phyloP scores from a whole-genome alignment of 1,139 yeast species.

The Schwanniomyces etchellsii region DNA sequence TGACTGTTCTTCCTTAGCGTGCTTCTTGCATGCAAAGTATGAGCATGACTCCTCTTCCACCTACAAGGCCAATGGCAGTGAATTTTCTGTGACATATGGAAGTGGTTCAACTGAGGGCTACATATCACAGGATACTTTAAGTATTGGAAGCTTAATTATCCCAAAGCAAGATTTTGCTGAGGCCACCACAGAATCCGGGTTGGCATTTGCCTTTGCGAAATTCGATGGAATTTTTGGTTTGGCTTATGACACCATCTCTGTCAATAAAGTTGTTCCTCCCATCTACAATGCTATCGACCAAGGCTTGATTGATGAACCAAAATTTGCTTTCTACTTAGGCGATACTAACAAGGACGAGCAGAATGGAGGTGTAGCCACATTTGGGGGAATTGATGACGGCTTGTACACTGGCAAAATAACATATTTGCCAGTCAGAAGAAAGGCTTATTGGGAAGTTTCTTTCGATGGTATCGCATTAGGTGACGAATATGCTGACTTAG shows the following conservation, averaged over 20 bases:
- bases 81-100: slow-evolving; percentile 83
- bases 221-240: slow-evolving; percentile 96
- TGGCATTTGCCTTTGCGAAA: slow-evolving; percentile 96
- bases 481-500: slow-evolving; percentile 79
- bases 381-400: slow-evolving; percentile 85
- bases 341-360: slow-evolving; percentile 59
- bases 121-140: slow-evolving; percentile 76
- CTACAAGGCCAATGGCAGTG: slow-evolving; percentile 80
- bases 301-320: slow-evolving; percentile 76
- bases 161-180: slow-evolving; percentile 92
- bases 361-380: slow-evolving; percentile 86
- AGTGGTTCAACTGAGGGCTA: slow-evolving; percentile 90
- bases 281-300: slow-evolving; percentile 79
- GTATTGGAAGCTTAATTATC: slow-evolving; percentile 78
- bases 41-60: slow-evolving; percentile 76
- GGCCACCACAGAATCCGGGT: slow-evolving; percentile 94
- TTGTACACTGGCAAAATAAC: slow-evolving; percentile 77
- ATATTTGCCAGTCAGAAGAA: slow-evolving; percentile 96
- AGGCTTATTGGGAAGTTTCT: slow-evolving; percentile 98
- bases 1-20: slow-evolving; percentile 89
- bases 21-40: slow-evolving; percentile 87
- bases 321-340: slow-evolving; percentile 87
- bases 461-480: slow-evolving; percentile 89
- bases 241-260: slow-evolving; percentile 88
- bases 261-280: slow-evolving; percentile 86